These are phyloP conservation scores for Tricholoma bakamatsutake DNA, from an alignment of 768 basidiomycete species.

Conservation along the genomic window DNA sequence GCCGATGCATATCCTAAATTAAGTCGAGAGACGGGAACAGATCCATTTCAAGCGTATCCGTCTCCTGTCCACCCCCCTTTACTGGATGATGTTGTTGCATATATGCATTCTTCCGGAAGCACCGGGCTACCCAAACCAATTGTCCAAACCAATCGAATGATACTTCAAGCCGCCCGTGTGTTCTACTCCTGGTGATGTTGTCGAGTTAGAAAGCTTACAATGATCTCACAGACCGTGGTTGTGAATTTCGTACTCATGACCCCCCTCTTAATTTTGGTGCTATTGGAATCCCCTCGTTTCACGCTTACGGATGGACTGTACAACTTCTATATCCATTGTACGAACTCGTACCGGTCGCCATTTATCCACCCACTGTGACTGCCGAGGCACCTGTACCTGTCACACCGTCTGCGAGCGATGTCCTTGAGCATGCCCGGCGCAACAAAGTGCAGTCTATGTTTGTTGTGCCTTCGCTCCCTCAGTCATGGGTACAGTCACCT, in stretches of 20 bases:
- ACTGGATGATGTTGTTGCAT: constrained; percentile 19
- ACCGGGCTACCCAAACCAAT: constrained; percentile 41
- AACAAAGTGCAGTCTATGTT: constrained; percentile 24
- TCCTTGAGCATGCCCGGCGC: constrained; percentile 28
- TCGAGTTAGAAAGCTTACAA: too few species aligned
- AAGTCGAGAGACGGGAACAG: constrained; percentile 23
- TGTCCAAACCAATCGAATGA: constrained; percentile 20
- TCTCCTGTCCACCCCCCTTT: constrained; percentile 2
- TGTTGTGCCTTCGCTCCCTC: constrained; percentile 32
- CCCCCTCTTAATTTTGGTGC: constrained; percentile 16
- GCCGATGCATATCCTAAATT: constrained; percentile 32
- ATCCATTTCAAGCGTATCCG: constrained; percentile 25
- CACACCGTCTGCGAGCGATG: constrained; percentile 32
- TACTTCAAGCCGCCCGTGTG: neutral
- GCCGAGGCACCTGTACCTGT: constrained; percentile 21
- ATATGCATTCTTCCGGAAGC: constrained; percentile 45
- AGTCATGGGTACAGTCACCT: constrained; percentile 27
- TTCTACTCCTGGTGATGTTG: too few species aligned
- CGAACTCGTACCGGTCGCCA: constrained; percentile 6
- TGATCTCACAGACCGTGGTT: neutral
- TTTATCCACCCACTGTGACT: constrained; percentile 28
- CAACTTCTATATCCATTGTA: constrained; percentile 25
- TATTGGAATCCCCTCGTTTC: constrained; percentile 34
- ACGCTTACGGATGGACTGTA: constrained; percentile 23
- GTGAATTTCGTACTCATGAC: constrained; percentile 6